Conservation (phyloP, 169 alveolate genomes). For the Theileria luwenshuni region DNA sequence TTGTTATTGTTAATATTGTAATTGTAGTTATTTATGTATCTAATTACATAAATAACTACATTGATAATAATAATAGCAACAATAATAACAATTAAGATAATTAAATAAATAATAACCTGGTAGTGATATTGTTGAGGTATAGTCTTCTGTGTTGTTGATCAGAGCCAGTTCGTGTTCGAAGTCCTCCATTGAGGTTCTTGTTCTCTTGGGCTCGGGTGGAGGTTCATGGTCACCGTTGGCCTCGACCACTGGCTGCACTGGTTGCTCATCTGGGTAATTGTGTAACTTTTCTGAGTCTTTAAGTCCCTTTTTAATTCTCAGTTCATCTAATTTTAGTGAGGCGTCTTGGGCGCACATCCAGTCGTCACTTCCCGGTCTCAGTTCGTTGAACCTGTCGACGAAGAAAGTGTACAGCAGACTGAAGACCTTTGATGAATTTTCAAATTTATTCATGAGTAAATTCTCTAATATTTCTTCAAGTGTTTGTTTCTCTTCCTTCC, state of each 20-base stretch:
- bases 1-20: no score
- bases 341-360: conserved; percentile 69
- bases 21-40: not conserved
- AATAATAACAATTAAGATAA: not conserved
- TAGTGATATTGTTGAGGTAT: conserved; percentile 9
- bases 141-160: conserved; percentile 10
- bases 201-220: not conserved
- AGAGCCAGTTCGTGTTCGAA: conserved; percentile 26
- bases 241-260: conserved; percentile 16
- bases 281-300: conserved; percentile 48
- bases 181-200: conserved; percentile 34
- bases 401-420: conserved; percentile 36
- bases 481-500: not conserved
- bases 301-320: conserved; percentile 33
- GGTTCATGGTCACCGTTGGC: not conserved
- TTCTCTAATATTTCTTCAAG: conserved; percentile 48
- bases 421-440: conserved; percentile 54
- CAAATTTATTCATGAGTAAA: conserved; percentile 34
- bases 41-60: not conserved
- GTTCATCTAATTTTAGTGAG: conserved; percentile 38
- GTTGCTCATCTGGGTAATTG: conserved; percentile 26
- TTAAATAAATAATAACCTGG: no score
- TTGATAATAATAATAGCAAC: not conserved
- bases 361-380: conserved; percentile 44
- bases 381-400: conserved; percentile 23